Base-by-base conservation (phyloP, 106 monocot species). In the Dendrobium catenatum region DNA sequence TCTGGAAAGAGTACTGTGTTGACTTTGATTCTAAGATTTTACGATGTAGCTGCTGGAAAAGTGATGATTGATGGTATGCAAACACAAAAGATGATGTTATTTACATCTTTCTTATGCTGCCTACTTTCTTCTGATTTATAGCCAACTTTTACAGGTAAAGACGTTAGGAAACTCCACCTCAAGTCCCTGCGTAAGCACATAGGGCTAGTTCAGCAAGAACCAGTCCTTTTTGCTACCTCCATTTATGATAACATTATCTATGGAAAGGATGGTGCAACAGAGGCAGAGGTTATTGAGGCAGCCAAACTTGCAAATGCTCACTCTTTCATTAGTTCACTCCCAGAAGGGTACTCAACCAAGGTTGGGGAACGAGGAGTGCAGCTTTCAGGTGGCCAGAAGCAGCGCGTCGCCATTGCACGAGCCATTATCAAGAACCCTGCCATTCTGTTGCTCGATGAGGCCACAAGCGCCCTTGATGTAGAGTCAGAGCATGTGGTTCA, bases 241-340 rank as follows among this genome's bases (percentile, higher is more conserved):
- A 97, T 97, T 61, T 87, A 91, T 31, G 92, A 97, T 1, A 97
- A 97, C 91, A 94, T 94, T 59, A 64, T 87, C 54, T 97, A 97
- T 46, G 97, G 97, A 42, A 94, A 94, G 73, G 94, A 97, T 8
- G 90, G 85, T 4, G 88, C 94, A 0, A 92, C 89, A 2, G 89
- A 92, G 72, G 80, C 89, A 0, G 94, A 94, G 82, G 90, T 97
- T 8, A 81, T 97, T 0, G 94, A 97, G 82, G 92, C 97, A 0
- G 94, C 97, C 4, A 92, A 92, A 84, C 83, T 94, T 3, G 97
- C 97, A 27, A 97, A 97, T 80, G 97, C 97, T 40, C 94, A 97
- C 78, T 85, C 92, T 76, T 97, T 97, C 94, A 89, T 97, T 40
- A 94, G 89, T 43, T 84, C 87, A 4, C 84, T 97, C 27, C 96